Evolutionary conservation across 768 basidiomycete species (phyloP), one percentile per base, ranked within the genome.

Genomic region (Collybia sp.): DNA sequence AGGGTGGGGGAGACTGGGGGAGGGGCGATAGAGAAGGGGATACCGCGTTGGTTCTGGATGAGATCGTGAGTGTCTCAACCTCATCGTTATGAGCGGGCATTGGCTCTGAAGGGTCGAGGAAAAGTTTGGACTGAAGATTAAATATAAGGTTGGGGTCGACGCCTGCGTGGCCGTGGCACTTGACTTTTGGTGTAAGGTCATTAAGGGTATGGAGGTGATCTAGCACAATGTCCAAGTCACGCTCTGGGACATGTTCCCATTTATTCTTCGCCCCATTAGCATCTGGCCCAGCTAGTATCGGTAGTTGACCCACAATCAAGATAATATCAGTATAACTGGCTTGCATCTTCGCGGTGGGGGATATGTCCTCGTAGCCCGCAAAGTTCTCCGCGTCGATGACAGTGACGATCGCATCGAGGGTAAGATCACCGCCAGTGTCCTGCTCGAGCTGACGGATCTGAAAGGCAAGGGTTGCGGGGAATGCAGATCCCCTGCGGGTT

Each of bases 271-370:
- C 30, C 17, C 34, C 18, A 30, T 47, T 25, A 54, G 49, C 30
- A n/a, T 16, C 37, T 30, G 25, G 42, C 33, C 10, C 34, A 8
- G 11, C 34, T 1, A 20, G n/a, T 44, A 19, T n/a, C 8, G 25
- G 5, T 20, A 48, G 2, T 15, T 4, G 11, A 72, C 83, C 48
- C 49, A 89, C 88, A 44, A 97, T 78, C 20, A 97, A 70, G 47
- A 97, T 80, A 33, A 94, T 73, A 60, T 97, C 94, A 2, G 93
- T 93, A 61, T 95, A 97, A 58, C 86, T 87, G n/a, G 94, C 89
- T 69, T 91, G 85, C 84, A 95, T 92, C 60, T 81, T 89, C 16
- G 93, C 93, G 1, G 93, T 94, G 0, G 89, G 85, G 6, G 88
- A 91, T 0, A 81, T 85, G 59, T 97, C 94, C 58, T 96, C 93